Evolutionary conservation across 2,329 filamentous ascomycete species (phyloP), one percentile per base, ranked within the genome.

Genomic region (Nannizzia gypsea): DNA sequence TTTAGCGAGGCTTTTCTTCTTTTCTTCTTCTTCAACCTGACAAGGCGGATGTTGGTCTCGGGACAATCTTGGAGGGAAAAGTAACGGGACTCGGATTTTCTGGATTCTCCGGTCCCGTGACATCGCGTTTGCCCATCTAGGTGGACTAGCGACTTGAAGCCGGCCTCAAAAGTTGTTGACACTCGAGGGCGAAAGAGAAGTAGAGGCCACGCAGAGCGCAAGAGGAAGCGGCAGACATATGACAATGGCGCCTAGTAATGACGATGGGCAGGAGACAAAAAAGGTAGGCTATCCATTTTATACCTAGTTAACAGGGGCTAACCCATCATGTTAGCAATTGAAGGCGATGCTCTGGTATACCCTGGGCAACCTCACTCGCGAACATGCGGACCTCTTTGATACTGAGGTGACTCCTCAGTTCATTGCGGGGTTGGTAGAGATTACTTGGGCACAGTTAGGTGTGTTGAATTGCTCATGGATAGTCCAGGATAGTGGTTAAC

Each of bases 321-420:
- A 36, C 31, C 31, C 31, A 13, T 13, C 31, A n/a, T n/a, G n/a
- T n/a, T 13, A 96, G 86, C 85, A 86, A 64, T 82, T 93, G 67
- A 95, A 95, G 78, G 84, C 88, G 38, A 87, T 88, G 13, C 82
- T 95, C 24, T 95, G 90, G 90, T 87, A 87, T 68, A 83, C 85
- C 24, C 83, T 95, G 62, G 89, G 89, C 65, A 88, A 90, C 70
- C 92, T 95, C 62, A 88, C 96, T 64, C 92, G 97, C 71, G 85
- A 92, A 65, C 87, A 95, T 70, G 86, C 85, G 17, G 76, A 90
- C 31, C 79, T 81, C 60, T 78, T 85, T 28, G 84, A 88, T 69
- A 81, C 89, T 64, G 96, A 95, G 72, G 89, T 91, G 5, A 96
- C 92, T 26, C 89, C 89, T 1, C 90, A 95, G 69, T 96, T 95